Conservation (phyloP, 371 early-diverging fungal species). For the Basidiobolus meristosporus region DNA sequence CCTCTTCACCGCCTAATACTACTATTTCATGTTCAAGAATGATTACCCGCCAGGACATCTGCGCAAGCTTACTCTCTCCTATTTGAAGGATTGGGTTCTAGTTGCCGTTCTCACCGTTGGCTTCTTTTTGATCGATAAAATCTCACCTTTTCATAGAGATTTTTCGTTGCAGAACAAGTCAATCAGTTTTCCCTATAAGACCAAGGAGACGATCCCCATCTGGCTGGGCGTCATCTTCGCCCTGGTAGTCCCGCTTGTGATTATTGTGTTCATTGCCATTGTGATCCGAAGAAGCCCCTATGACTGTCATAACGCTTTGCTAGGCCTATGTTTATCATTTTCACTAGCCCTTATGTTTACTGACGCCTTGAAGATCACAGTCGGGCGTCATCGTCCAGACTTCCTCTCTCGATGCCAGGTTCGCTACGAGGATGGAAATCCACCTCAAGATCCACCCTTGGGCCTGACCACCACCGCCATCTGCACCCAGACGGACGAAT, state of each 20-base stretch:
- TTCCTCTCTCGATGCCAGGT: constrained; percentile 67
- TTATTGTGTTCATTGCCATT: background rate
- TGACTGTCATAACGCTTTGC: background rate
- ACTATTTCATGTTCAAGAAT: no score
- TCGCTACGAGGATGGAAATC: constrained; percentile 1
- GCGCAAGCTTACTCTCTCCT: no score
- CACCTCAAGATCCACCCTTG: constrained; percentile 21
- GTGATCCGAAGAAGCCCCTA: background rate
- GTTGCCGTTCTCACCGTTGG: no score
- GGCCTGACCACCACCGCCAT: constrained; percentile 31
- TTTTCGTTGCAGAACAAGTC: no score
- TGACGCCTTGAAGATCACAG: constrained; percentile 8
- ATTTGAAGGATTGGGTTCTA: no score
- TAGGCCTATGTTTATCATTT: background rate
- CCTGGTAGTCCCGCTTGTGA: background rate
- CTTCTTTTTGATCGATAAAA: no score
- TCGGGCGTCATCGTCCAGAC: constrained; percentile 77
- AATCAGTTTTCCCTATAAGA: no score
- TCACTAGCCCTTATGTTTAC: background rate
- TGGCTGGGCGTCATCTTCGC: no score
- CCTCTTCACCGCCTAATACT: no score
- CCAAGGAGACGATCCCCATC: no score
- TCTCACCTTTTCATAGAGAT: no score
- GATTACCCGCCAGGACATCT: no score
- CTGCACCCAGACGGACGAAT: constrained; percentile 26